These are phyloP conservation scores for Globisporangium alternatum DNA, from an alignment of 352 stramenopile species.

Conservation along the genomic window DNA sequence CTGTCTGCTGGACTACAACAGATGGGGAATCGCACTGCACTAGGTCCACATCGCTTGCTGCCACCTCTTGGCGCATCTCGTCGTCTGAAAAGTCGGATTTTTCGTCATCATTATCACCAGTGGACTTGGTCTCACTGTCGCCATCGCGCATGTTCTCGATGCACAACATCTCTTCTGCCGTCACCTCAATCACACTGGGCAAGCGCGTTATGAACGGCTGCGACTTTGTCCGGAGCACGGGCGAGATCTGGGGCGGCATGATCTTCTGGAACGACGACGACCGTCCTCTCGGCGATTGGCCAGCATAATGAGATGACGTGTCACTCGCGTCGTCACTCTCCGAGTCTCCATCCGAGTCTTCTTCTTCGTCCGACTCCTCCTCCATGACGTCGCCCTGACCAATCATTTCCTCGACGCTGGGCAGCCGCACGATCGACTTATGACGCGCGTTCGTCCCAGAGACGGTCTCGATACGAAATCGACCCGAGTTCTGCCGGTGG, in stretches of 20 bases:
- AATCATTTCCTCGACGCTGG: constrained; percentile 20
- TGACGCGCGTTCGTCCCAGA: background rate
- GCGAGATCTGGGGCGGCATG: constrained; percentile 13
- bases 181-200: constrained; percentile 33
- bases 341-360: constrained; percentile 6
- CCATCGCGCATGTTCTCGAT: constrained; percentile 2
- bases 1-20: background rate
- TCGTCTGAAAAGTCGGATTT: background rate
- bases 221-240: constrained; percentile 24
- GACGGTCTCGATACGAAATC: constrained; percentile 9
- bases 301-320: no score
- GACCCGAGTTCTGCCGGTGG: constrained; percentile 1
- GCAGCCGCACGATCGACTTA: constrained; percentile 14
- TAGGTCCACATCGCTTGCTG: background rate
- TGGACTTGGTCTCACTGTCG: background rate
- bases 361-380: constrained; percentile 6
- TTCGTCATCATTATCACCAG: background rate
- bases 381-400: constrained; percentile 7
- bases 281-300: constrained; percentile 7
- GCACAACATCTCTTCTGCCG: constrained; percentile 5
- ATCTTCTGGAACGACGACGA: constrained; percentile 26
- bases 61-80: no score
- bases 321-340: constrained; percentile 19
- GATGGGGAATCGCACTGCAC: background rate
- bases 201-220: constrained; percentile 28